Conservation (phyloP, 306 rosid species). For the Vigna hirtella region DNA sequence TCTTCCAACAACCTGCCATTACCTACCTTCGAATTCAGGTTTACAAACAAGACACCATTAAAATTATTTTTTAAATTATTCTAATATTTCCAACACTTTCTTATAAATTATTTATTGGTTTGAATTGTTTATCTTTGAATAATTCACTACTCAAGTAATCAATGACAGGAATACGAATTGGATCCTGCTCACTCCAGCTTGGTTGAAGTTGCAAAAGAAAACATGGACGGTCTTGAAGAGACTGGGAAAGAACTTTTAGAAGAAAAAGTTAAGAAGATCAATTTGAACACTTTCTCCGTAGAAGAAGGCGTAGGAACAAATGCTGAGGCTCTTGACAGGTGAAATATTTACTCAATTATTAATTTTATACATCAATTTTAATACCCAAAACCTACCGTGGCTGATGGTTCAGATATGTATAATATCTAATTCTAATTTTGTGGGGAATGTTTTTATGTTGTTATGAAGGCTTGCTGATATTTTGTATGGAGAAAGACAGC, state of each 20-base stretch:
- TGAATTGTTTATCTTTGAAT: neutral
- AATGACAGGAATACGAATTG: neutral
- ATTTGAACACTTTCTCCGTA: neutral
- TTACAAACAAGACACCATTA: too few relatives aligned
- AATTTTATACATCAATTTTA: too few relatives aligned
- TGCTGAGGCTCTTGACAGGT: conserved; percentile 10
- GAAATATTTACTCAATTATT: too few relatives aligned
- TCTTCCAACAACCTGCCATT: neutral
- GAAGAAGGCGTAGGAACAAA: neutral
- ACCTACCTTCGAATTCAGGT: neutral
- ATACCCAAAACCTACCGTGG: too few relatives aligned
- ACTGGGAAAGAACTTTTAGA: neutral
- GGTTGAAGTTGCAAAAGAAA: neutral
- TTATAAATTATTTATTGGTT: neutral
- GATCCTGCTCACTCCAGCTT: rapidly evolving
- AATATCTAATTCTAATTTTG: neutral
- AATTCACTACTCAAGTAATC: neutral
- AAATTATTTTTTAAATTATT: too few relatives aligned
- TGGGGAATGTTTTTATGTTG: too few relatives aligned
- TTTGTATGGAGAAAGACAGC: conserved; percentile 1
- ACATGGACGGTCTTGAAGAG: neutral
- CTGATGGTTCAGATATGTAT: too few relatives aligned
- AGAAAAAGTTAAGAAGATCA: neutral
- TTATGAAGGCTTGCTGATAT: conserved; percentile 19
- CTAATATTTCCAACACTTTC: too few relatives aligned